Evolutionary conservation across 352 stramenopile genomes (phyloP), one percentile per base, ranked within the genome.

Genomic region (Phytopythium montanum): DNA sequence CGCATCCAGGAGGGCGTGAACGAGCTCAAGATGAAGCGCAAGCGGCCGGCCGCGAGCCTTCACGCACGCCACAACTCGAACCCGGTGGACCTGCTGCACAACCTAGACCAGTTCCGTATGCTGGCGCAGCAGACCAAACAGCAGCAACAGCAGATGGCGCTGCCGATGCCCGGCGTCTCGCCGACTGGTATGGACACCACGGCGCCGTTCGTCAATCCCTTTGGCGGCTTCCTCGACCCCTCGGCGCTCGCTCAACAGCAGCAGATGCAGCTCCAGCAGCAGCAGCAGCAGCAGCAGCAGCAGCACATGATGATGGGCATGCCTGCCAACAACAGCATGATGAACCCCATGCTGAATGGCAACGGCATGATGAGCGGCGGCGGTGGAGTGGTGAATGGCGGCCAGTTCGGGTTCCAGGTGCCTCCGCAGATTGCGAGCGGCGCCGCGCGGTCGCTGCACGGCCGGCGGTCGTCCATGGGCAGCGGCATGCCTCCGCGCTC

Each of bases 21-120:
- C 18, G 76, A 86, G 60, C 72, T 87, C 62, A 85, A 88, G 64
- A 90, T 92, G 80, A 92, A 92, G 61, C 82, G 80, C 42, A 92
- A 92, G 54, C 79, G 82, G 7, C 73, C 81, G 0, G 60, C 68
- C 23, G 72, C 59, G 50, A 54, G 56, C 23, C 69, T 82, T 53
- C 82, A 92, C 62, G 65, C 70, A 56, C 74, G 82, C 3, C 74
- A 85, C 59, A 79, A 88, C 72, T 90, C 82, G 54, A 92, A 90
- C 57, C 82, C 82, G 8, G 80, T 91, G n/a, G 79, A 88, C 50
- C 38, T 91, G 59, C 72, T 91, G 19, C 74, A 91, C 58, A 91
- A 91, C 46, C 55, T 91, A 34, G 81, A 91, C 60, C 79, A 89
- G 55, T 87, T 91, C 68, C 79, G 79, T 12, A 59, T 85, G 3